Conservation (phyloP, 1,284 basidiomycete genomes). For the Apiotrichum veenhuisii region DNA sequence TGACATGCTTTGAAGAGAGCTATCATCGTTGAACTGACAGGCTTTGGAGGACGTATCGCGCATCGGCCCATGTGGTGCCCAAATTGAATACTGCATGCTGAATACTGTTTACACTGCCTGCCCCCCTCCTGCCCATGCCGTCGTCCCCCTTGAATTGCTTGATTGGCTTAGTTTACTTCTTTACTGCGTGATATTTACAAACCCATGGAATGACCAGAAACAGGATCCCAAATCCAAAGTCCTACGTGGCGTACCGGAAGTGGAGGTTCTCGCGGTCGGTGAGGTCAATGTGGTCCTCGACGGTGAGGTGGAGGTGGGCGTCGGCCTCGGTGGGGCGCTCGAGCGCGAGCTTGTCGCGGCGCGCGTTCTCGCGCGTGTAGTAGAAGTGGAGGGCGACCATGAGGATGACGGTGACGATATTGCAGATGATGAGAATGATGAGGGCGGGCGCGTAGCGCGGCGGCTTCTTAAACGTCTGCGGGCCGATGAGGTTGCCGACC, state of each 20-base stretch:
- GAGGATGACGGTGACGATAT: background rate
- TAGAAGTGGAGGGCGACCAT: background rate
- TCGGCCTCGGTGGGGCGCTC: background rate
- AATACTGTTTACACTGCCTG: too few relatives aligned
- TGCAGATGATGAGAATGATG: slow-evolving; percentile 2
- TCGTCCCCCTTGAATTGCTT: too few relatives aligned
- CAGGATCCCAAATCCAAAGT: too few relatives aligned
- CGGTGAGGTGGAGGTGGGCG: background rate
- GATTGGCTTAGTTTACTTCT: too few relatives aligned
- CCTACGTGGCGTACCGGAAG: background rate
- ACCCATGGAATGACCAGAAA: too few relatives aligned
- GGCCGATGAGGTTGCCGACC: slow-evolving; percentile 13
- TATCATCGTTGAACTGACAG: too few relatives aligned
- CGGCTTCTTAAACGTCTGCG: slow-evolving; percentile 14
- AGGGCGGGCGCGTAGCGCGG: slow-evolving; percentile 7
- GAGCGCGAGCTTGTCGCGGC: background rate
- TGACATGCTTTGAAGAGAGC: too few relatives aligned
- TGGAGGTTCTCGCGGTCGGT: slow-evolving; percentile 1
- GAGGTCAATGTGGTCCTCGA: slow-evolving; percentile 50
- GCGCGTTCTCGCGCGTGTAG: background rate
- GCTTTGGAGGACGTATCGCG: too few relatives aligned
- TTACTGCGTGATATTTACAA: too few relatives aligned
- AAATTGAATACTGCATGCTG: too few relatives aligned
- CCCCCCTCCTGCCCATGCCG: too few relatives aligned
- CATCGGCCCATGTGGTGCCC: too few relatives aligned